phyloP scores from a whole-genome alignment of 352 stramenopile species.

The Globisporangium takayamanum region DNA sequence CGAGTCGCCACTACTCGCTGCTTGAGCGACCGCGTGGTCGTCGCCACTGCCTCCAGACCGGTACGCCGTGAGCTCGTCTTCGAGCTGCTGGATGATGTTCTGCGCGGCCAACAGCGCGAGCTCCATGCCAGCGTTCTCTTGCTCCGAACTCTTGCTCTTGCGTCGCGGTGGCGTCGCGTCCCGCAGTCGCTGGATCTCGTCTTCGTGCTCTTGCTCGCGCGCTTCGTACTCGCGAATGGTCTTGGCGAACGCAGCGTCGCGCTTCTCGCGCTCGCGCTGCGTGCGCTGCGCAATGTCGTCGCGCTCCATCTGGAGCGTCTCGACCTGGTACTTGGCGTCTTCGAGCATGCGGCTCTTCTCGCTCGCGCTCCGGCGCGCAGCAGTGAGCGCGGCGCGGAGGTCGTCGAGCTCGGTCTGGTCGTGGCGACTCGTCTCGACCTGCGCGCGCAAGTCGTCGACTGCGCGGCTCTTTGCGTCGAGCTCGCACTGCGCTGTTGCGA shows the following conservation, averaged over 20 bases:
- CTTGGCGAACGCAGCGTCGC: slow-evolving; percentile 19
- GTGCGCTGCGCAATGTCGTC: slow-evolving; percentile 6
- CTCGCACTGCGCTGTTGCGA: slow-evolving; percentile 1
- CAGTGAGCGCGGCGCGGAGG: slow-evolving; percentile 1
- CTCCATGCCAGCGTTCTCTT: slow-evolving; percentile 25
- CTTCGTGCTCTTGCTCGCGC: slow-evolving; percentile 14
- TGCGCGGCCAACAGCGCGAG: slow-evolving; percentile 24
- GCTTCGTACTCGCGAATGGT: slow-evolving; percentile 10
- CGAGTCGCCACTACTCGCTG: slow-evolving; percentile 8
- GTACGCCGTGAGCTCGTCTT: slow-evolving; percentile 21
- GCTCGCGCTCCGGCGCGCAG: not conserved
- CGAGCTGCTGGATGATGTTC: slow-evolving; percentile 36
- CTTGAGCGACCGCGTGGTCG: not conserved
- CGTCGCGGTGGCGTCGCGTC: slow-evolving; percentile 1
- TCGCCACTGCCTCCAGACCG: not conserved
- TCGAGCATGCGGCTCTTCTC: slow-evolving; percentile 2
- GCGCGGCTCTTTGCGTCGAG: slow-evolving; percentile 2
- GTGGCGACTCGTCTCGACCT: slow-evolving; percentile 2
- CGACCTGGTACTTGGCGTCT: slow-evolving; percentile 5
- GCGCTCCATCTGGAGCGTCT: slow-evolving; percentile 12
- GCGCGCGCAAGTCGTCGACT: slow-evolving; percentile 3
- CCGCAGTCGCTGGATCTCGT: slow-evolving; percentile 14
- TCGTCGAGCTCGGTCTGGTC: slow-evolving; percentile 2
- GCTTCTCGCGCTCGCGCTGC: slow-evolving; percentile 15
- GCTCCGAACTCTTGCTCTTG: slow-evolving; percentile 18